Evolutionary conservation across 257 asterid genomes (phyloP), one percentile per base, ranked within the genome.

Genomic region (Rubia yunnanensis): DNA sequence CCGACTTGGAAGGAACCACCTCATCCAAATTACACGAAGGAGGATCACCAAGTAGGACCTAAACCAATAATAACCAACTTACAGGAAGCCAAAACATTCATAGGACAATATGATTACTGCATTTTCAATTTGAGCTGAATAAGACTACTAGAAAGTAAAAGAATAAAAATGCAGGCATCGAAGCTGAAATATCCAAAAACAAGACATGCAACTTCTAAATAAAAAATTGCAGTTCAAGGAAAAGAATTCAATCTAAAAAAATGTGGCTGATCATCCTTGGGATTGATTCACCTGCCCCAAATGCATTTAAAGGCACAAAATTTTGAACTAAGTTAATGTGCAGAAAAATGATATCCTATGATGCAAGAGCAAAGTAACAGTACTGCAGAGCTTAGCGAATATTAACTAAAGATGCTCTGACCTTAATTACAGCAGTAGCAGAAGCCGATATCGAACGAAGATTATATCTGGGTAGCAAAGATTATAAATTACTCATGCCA

Each of bases 381-480:
- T 3, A 60, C 27, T 17, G 10, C 15, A 23, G 15, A 32, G 53
- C 63, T 60, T 49, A 11, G 35, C 67, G 23, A 60, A 31, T 44
- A 46, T 55, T 38, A 48, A 46, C n/a, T 27, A 27, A 13, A 13
- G 46, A 70, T 61, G 63, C 63, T 73, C 54, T 32, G 70, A 92
- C 99, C 97, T 89, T 82, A 54, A 92, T 82, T 69, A 92, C 99
- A 27, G 89, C 83, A 58, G 96, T 88, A 39, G 96, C 99, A 69
- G 99, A 92, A 70, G 87, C 75, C 73, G 99, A 87, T 68, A 92
- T 92, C 56, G 99, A 92, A 60, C 99, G 95, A 67, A 92, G 96
- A 81, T 92, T 92, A 73, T 92, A 92, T 73, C 99, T 92, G 87
- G 70, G 74, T 32, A 20, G 55, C 66, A 73, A 59, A 64, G 20